Evolutionary conservation across 257 asterid species (phyloP).

Genomic region (Lantana camara): DNA sequence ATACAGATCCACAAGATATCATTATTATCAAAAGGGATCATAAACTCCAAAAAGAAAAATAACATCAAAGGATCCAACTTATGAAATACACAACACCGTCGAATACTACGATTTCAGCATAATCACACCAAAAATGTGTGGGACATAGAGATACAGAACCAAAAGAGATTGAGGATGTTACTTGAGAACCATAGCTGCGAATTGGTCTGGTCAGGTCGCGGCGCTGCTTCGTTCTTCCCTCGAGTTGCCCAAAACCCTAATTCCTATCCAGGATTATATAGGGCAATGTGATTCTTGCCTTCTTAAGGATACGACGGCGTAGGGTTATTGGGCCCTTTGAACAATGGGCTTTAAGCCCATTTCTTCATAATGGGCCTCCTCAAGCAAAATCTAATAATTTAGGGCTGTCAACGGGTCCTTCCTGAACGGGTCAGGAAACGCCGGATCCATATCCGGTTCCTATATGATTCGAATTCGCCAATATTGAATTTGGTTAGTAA

Average conservation of each 20-base stretch:
- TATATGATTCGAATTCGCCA: too few species aligned
- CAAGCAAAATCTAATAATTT: neutral
- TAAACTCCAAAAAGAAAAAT: too few species aligned
- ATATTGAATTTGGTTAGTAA: too few species aligned
- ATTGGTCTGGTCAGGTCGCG: neutral
- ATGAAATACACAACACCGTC: neutral
- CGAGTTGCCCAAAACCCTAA: constrained; percentile 32
- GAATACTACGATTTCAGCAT: neutral
- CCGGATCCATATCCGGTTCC: too few species aligned
- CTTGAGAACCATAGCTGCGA: constrained; percentile 52
- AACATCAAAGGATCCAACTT: neutral
- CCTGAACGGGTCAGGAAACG: too few species aligned
- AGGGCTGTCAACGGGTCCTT: too few species aligned
- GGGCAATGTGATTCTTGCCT: constrained; percentile 4
- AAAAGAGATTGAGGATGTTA: constrained; percentile 17
- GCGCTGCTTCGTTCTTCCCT: constrained; percentile 24
- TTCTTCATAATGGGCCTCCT: neutral
- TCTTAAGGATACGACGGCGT: neutral
- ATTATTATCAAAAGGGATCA: neutral
- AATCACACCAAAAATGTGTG: neutral
- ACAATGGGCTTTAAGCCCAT: neutral
- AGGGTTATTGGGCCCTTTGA: neutral
- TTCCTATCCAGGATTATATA: constrained; percentile 1
- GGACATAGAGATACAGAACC: neutral
- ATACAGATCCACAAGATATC: neutral